Evolutionary conservation across 2,329 filamentous ascomycete species (phyloP).

Genomic region (Dothistroma septosporum): DNA sequence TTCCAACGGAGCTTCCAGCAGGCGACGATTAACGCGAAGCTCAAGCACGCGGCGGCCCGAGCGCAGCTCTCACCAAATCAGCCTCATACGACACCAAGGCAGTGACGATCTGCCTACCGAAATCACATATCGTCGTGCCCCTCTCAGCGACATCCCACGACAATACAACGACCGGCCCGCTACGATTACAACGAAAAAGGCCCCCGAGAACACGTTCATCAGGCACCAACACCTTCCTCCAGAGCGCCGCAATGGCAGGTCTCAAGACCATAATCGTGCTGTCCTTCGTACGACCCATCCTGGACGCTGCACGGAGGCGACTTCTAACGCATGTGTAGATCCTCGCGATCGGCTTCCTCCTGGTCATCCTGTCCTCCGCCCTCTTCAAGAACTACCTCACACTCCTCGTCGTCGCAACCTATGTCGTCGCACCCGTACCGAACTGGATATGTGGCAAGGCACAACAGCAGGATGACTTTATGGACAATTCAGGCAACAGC

Average conservation of each 20-base stretch:
- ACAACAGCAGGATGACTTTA: conserved; percentile 92
- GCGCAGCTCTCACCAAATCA: neutral
- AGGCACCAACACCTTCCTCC: conserved; percentile 6
- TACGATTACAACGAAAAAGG: neutral
- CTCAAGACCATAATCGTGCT: conserved; percentile 99
- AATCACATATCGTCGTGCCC: neutral
- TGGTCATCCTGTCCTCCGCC: conserved; percentile 96
- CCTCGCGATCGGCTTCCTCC: conserved; percentile 95
- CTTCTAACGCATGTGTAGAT: conserved; percentile 50
- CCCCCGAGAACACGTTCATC: conserved; percentile 1
- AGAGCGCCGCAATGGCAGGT: conserved; percentile 62
- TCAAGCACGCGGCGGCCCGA: neutral
- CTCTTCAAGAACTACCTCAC: conserved; percentile 94
- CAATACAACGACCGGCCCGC: neutral
- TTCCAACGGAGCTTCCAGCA: neutral
- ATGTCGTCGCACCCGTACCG: conserved; percentile 85
- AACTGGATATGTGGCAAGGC: conserved; percentile 94
- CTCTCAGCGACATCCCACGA: neutral
- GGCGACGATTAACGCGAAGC: conserved; percentile 7
- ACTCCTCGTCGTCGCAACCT: conserved; percentile 91
- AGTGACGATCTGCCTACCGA: conserved; percentile 4
- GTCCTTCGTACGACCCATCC: conserved; percentile 69
- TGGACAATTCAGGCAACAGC: conserved; percentile 76
- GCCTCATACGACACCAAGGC: neutral
- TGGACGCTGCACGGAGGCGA: conserved; percentile 2